Conservation (phyloP, 2,329 filamentous ascomycete genomes). For the Penicillium fuscoglaucum region DNA sequence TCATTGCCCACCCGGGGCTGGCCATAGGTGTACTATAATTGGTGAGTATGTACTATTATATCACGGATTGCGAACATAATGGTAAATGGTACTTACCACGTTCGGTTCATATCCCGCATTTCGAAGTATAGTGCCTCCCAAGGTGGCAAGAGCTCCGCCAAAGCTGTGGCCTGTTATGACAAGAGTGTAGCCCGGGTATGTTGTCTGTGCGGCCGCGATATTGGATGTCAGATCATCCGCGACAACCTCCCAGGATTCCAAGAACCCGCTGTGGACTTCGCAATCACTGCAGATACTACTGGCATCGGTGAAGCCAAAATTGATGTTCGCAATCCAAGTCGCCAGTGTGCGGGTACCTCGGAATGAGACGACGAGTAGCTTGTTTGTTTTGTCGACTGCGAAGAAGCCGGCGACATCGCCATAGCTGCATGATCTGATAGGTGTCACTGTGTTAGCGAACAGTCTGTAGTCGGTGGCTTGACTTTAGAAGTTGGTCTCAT, state of each 20-base stretch:
- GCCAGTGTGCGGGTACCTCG: conserved; percentile 34
- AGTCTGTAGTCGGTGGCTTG: neutral
- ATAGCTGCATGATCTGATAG: conserved; percentile 21
- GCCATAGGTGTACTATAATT: conserved; percentile 42
- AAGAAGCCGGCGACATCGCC: conserved; percentile 52
- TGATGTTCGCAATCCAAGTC: conserved; percentile 38
- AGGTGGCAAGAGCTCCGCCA: conserved; percentile 52
- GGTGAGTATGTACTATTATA: neutral
- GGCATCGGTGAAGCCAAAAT: conserved; percentile 26
- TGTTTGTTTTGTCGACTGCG: conserved; percentile 48
- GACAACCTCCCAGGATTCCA: conserved; percentile 45
- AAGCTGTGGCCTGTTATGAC: conserved; percentile 54
- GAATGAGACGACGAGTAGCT: conserved; percentile 39
- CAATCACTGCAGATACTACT: conserved; percentile 49
- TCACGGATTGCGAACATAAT: too few species aligned
- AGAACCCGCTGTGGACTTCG: conserved; percentile 49
- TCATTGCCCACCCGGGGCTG: conserved; percentile 43
- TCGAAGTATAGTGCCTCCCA: conserved; percentile 50
- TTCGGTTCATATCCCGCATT: conserved; percentile 43
- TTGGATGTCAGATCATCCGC: conserved; percentile 41
- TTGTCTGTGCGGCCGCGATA: conserved; percentile 32
- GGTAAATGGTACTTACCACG: conserved; percentile 40
- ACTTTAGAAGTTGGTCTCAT: conserved; percentile 12
- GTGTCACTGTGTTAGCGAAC: neutral
- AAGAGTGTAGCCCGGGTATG: conserved; percentile 45